Evolutionary conservation across 169 alveolate species (phyloP).

Genomic region (Prorocentrum cordatum): DNA sequence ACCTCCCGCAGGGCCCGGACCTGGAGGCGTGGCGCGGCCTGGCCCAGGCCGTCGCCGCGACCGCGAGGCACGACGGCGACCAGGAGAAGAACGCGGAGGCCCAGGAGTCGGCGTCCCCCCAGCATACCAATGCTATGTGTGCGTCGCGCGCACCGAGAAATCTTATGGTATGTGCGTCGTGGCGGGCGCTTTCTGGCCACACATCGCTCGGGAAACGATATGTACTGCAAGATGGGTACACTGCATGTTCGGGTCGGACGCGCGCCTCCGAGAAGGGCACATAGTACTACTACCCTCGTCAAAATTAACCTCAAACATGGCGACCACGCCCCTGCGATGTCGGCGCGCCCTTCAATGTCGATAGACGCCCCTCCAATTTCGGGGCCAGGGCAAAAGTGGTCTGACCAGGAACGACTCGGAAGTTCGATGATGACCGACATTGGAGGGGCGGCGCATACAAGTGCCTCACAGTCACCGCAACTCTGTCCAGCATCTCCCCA

Average conservation of each 20-base stretch:
- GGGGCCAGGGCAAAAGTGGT: too few relatives aligned
- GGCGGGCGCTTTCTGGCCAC: too few relatives aligned
- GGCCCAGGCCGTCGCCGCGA: not conserved
- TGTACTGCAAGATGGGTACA: not conserved
- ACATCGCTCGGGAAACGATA: too few relatives aligned
- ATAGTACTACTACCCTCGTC: not conserved
- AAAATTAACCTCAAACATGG: too few relatives aligned
- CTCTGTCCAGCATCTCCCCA: too few relatives aligned
- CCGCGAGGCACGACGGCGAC: not conserved
- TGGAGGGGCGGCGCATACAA: too few relatives aligned
- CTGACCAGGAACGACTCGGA: too few relatives aligned
- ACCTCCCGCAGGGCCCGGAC: not conserved
- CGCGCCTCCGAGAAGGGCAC: not conserved
- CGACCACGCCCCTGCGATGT: too few relatives aligned
- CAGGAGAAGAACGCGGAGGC: slow-evolving; percentile 26
- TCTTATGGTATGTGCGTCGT: not conserved
- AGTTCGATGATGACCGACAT: too few relatives aligned
- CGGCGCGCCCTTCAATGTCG: too few relatives aligned
- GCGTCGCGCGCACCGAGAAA: not conserved
- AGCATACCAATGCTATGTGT: not conserved
- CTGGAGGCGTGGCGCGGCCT: slow-evolving; percentile 22
- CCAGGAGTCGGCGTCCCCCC: slow-evolving; percentile 46
- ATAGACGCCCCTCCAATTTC: too few relatives aligned
- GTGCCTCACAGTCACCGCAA: too few relatives aligned
- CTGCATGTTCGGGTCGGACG: not conserved